Evolutionary conservation across 495 filamentous ascomycete genomes (phyloP).

Genomic region (Aspergillus ostianus): DNA sequence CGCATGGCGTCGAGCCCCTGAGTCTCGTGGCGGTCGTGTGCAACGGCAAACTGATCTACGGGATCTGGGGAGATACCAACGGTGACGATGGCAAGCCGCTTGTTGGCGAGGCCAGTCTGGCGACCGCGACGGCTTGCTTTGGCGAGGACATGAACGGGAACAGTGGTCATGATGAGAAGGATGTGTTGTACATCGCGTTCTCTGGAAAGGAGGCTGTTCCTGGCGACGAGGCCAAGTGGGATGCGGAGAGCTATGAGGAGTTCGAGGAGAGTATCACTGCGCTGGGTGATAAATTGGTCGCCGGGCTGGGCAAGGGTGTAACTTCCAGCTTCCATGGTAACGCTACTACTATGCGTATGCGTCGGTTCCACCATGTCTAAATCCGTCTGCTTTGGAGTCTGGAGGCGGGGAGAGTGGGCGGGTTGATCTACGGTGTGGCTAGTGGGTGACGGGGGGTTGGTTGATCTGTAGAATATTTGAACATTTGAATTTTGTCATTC

Average conservation of each 20-base stretch:
- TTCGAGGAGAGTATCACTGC: constrained; percentile 50
- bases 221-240: constrained; percentile 51
- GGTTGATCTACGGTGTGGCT: no score
- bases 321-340: background rate
- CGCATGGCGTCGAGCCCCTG: constrained; percentile 54
- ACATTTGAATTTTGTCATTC: no score
- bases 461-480: background rate
- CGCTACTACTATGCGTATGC: background rate
- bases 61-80: constrained; percentile 66
- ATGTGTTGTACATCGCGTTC: constrained; percentile 59
- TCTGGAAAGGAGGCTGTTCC: constrained; percentile 47
- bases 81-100: constrained; percentile 36
- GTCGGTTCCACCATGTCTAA: background rate
- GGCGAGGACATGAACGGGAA: constrained; percentile 45
- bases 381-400: no score
- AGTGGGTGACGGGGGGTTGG: no score
- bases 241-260: constrained; percentile 34
- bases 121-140: constrained; percentile 58
- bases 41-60: constrained; percentile 58
- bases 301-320: constrained; percentile 8
- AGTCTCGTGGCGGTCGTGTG: constrained; percentile 66
- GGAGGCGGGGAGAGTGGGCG: no score
- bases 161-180: constrained; percentile 46
- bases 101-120: constrained; percentile 57
- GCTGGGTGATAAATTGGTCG: constrained; percentile 43